Conservation (phyloP, 441 rosid genomes). For the Eutrema salsugineum region DNA sequence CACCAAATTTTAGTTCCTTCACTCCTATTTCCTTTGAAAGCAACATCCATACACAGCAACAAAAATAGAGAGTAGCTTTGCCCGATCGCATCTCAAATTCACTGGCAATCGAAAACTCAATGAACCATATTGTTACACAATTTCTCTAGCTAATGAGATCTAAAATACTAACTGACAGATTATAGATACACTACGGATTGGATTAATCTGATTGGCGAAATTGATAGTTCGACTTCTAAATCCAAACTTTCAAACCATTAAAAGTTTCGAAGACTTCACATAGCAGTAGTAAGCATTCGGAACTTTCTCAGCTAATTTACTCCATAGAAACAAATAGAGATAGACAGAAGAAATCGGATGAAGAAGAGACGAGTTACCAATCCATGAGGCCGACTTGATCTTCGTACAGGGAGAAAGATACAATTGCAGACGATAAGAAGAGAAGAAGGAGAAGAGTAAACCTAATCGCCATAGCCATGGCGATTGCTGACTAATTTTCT, state of each 20-base stretch:
- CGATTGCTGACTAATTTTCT: conserved; percentile 23
- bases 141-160: conserved; percentile 4
- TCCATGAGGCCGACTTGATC: conserved; percentile 99
- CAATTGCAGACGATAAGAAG: conserved; percentile 38
- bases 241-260: not conserved
- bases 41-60: not conserved
- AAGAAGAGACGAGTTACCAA: conserved; percentile 48
- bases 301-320: not conserved
- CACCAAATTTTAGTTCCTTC: not conserved
- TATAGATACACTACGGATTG: not conserved
- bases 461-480: conserved; percentile 63
- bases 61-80: not conserved
- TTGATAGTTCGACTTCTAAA: not conserved
- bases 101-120: not conserved
- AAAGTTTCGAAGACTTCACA: not conserved
- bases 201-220: not conserved
- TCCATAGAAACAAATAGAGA: not conserved
- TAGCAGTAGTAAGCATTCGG: not conserved
- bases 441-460: conserved; percentile 33
- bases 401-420: conserved; percentile 68
- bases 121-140: not conserved
- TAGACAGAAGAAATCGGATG: not conserved
- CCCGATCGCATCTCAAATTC: conserved; percentile 23
- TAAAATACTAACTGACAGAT: not conserved
- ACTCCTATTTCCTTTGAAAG: not conserved